Conservation (phyloP, 2,329 filamentous ascomycete species). For the Aspergillus chevalieri region DNA sequence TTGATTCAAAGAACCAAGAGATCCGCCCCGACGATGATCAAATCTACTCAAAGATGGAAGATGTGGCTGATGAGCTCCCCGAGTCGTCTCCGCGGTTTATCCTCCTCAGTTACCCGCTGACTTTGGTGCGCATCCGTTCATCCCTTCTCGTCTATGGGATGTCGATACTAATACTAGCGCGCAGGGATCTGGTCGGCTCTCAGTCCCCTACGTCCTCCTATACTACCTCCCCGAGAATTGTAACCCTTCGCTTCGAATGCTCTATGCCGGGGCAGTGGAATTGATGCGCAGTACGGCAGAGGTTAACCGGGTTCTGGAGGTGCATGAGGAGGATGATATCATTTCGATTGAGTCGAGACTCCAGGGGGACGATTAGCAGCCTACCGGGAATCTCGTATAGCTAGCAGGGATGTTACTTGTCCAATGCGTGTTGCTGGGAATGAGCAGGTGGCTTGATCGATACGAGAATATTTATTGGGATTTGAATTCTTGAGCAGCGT, state of each 20-base stretch:
- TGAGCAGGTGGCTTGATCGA: too few species aligned
- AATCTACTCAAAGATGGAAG: constrained; percentile 74
- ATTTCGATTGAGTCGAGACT: constrained; percentile 70
- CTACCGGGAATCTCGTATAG: too few species aligned
- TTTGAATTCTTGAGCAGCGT: too few species aligned
- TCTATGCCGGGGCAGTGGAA: constrained; percentile 94
- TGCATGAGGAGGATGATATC: constrained; percentile 73
- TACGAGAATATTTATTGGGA: too few species aligned
- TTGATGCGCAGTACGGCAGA: constrained; percentile 89
- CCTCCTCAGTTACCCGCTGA: constrained; percentile 84
- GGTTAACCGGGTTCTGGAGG: constrained; percentile 80
- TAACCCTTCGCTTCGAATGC: constrained; percentile 80
- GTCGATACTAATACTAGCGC: neutral
- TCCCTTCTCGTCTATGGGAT: neutral
- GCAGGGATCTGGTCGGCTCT: constrained; percentile 72
- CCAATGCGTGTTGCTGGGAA: too few species aligned
- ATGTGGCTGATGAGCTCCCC: constrained; percentile 81
- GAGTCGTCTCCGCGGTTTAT: constrained; percentile 88
- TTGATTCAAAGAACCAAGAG: constrained; percentile 84
- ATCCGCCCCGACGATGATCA: constrained; percentile 77
- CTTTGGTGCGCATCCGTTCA: constrained; percentile 54
- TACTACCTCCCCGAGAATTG: constrained; percentile 93
- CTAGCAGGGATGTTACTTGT: too few species aligned
- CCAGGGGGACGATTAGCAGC: constrained; percentile 19
- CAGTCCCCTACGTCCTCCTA: constrained; percentile 87